phyloP scores from a whole-genome alignment of 2,329 filamentous ascomycete genomes.

The Alternaria arbusti region DNA sequence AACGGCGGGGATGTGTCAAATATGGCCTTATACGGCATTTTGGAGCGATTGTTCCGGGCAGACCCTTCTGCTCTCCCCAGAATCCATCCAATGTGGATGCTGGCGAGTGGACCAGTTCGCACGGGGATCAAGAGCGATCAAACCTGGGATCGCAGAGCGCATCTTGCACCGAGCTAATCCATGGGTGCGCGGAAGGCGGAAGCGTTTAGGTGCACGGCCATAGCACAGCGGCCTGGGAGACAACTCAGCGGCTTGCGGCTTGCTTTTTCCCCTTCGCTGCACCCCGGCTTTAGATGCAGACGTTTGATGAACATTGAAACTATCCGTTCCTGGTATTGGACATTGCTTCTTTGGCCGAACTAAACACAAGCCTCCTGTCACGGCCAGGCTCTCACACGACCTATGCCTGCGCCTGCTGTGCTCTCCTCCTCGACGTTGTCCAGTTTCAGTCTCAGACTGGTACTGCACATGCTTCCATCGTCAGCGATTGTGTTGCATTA shows the following conservation, averaged over 20 bases:
- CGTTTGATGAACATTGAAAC: slow-evolving; percentile 38
- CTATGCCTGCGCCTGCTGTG: slow-evolving; percentile 42
- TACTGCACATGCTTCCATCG: slow-evolving; percentile 36
- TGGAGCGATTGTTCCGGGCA: slow-evolving; percentile 23
- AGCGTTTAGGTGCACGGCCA: slow-evolving; percentile 41
- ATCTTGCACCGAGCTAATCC: slow-evolving; percentile 28
- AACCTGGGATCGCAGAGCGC: slow-evolving; percentile 26
- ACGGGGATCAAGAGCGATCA: slow-evolving; percentile 22
- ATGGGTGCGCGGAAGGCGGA: slow-evolving; percentile 42
- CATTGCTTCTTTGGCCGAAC: slow-evolving; percentile 35
- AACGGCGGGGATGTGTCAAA: slow-evolving; percentile 36
- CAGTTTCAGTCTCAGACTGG: slow-evolving; percentile 47
- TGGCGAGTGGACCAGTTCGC: slow-evolving; percentile 27
- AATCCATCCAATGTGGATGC: slow-evolving; percentile 17
- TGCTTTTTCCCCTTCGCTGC: slow-evolving; percentile 38
- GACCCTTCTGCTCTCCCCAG: slow-evolving; percentile 23
- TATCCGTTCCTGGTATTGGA: slow-evolving; percentile 38
- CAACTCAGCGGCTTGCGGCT: slow-evolving; percentile 29
- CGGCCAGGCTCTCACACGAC: slow-evolving; percentile 40
- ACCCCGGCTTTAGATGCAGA: slow-evolving; percentile 35
- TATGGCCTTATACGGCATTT: slow-evolving; percentile 28
- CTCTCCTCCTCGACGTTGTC: slow-evolving; percentile 35
- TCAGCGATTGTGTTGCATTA: slow-evolving; percentile 36
- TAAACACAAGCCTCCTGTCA: slow-evolving; percentile 38
- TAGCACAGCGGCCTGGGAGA: slow-evolving; percentile 23